Base-by-base conservation (phyloP, 352 stramenopile genomes). In the Globisporangium viniferum region DNA sequence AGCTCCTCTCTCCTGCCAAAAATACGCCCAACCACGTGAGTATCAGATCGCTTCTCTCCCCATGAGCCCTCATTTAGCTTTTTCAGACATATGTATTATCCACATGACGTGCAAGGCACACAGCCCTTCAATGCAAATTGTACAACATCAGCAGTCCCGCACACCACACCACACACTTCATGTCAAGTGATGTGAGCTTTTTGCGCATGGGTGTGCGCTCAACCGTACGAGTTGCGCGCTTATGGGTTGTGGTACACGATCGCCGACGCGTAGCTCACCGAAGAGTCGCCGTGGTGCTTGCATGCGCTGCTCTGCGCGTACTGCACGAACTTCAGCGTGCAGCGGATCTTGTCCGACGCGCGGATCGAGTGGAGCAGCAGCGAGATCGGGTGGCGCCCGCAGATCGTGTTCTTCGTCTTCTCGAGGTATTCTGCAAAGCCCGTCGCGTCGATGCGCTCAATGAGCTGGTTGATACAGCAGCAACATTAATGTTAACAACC, bases 391-490 rank as follows among this genome's bases (percentile, higher is more conserved):
- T 99, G 96, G 54, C 96, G 90, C 6, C 97, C 97, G 70, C 97
- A 99, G 70, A 99, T 99, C 7, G 97, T 99, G 78, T 99, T 99
- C 55, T 80, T 85, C 41, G 94, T 98, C 77, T 97, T 80, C 63
- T 95, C 80, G 51, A 99, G 78, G 72, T 99, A 99, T 63, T 89
- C 80, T n/a, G 84, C 82, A 78, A 99, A 99, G 8, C 93, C 96
- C 6, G 81, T 75, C 0, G 89, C 80, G 60, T 98, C 83, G 68
- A 98, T 85, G 39, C 89, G 77, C 74, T 98, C 84, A 71, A 99
- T 98, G 22, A 97, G 77, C 72, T 55, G 8, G 54, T 58, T 35
- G 24, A 59, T 22, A 22, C 27, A 36, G 24, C 24, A n/a, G 14
- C 18, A 8, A 22, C 53, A 58, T 36, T 14, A 59, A n/a, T n/a